Evolutionary conservation across 768 basidiomycete genomes (phyloP).

Genomic region (Antrodiella citrinella): DNA sequence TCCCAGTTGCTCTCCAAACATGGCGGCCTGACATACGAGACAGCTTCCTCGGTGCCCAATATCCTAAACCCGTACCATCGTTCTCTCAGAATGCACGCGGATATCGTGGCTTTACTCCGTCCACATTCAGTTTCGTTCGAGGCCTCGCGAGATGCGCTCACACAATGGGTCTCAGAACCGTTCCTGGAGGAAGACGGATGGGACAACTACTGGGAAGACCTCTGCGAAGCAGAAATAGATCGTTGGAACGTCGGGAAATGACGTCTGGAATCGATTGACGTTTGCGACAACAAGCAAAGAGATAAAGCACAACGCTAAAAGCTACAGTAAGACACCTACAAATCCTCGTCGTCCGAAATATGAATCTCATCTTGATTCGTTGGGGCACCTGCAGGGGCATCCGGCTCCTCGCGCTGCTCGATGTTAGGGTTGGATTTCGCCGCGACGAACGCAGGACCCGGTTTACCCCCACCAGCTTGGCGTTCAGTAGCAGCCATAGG

Average conservation of each 20-base stretch:
- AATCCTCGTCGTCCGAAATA: slow-evolving; percentile 78
- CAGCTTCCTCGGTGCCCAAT: slow-evolving; percentile 48
- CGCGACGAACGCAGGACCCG: slow-evolving; percentile 69
- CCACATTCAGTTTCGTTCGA: slow-evolving; percentile 66
- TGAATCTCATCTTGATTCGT: slow-evolving; percentile 80
- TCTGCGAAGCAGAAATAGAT: slow-evolving; percentile 71
- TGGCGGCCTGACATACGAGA: neutral
- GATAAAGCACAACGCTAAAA: slow-evolving; percentile 12
- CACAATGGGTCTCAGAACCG: slow-evolving; percentile 63
- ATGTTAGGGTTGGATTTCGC: slow-evolving; percentile 45
- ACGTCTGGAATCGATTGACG: neutral
- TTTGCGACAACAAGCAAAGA: slow-evolving; percentile 5
- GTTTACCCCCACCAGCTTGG: slow-evolving; percentile 43
- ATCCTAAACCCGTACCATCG: slow-evolving; percentile 61
- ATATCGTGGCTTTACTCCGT: slow-evolving; percentile 49
- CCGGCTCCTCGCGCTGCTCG: slow-evolving; percentile 30
- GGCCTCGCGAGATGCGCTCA: slow-evolving; percentile 51
- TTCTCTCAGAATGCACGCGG: slow-evolving; percentile 47
- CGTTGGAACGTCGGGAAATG: slow-evolving; percentile 39
- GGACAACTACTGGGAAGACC: slow-evolving; percentile 69
- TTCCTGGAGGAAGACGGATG: slow-evolving; percentile 61
- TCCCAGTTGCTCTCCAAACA: neutral
- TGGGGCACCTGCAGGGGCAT: slow-evolving; percentile 22
- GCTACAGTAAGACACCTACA: slow-evolving; percentile 10
- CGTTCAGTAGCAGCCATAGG: slow-evolving; percentile 85